Evolutionary conservation across 1,284 basidiomycete species (phyloP), one percentile per base, ranked within the genome.

Genomic region (Apiotrichum gracile): DNA sequence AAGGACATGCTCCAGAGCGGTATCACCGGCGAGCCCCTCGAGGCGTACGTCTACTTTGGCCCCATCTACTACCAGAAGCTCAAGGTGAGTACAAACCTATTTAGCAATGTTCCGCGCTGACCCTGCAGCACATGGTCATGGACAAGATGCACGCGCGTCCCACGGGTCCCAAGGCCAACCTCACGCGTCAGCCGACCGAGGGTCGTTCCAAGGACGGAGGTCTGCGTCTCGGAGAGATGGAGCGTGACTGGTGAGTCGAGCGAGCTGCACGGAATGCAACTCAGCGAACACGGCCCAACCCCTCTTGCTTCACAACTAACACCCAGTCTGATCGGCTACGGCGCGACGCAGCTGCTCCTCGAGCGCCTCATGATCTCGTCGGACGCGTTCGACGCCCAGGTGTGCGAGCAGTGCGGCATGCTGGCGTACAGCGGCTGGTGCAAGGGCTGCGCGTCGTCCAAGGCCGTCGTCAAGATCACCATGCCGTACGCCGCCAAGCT

Each of bases 71-170:
- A 97, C 75, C 94, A 96, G 80, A 75, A 76, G 62, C 67, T 77
- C 43, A 77, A 73, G 65, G 44, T 46, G 17, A 29, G 41, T 27
- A 14, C 17, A 31, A 8, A 9, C 19, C 21, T 8, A 2, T 27
- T 26, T 29, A 6, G 13, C 24, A 42, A 54, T 44, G 2, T 2
- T 40, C 9, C 64, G 35, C 56, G 12, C 37, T 29, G 33, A 25
- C 53, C 85, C 29, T 19, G 21, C 42, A 73, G 79, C 91, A 93
- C 78, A 96, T 94, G 91, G 93, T 97, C 57, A 89, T 96, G 85
- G 93, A 97, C 79, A 98, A 99, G 81, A 98, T 98, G 96, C 96
- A 98, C 68, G 96, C 96, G 61, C 86, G 96, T 59, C 91, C 93
- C 45, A 86, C 90, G 63, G 96, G 96, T 22, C 96, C 96, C 37